phyloP scores from a whole-genome alignment of 2,329 filamentous ascomycete genomes.

The Clonostachys solani region DNA sequence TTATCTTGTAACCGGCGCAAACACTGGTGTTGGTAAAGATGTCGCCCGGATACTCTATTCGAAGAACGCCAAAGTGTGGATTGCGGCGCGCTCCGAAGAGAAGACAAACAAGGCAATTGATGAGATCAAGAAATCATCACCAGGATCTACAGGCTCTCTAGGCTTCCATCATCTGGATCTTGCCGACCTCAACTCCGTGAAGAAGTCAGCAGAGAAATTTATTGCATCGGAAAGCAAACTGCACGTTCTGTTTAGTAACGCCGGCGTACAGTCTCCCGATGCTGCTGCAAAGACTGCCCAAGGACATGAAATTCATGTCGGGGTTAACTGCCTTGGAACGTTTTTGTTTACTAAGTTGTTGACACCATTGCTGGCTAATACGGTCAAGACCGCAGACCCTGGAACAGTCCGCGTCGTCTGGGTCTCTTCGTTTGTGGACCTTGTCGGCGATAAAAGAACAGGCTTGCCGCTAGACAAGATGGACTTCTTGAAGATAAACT shows the following conservation, averaged over 20 bases:
- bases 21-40: slow-evolving; percentile 39
- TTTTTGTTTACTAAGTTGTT: slow-evolving; percentile 31
- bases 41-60: slow-evolving; percentile 46
- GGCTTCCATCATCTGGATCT: slow-evolving; percentile 36
- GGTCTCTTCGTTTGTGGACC: slow-evolving; percentile 11
- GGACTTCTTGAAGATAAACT: no score
- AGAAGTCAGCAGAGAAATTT: slow-evolving; percentile 15
- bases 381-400: slow-evolving; percentile 17
- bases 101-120: slow-evolving; percentile 35
- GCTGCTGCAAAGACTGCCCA: slow-evolving; percentile 27
- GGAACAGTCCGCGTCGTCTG: slow-evolving; percentile 19
- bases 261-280: slow-evolving; percentile 32
- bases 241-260: slow-evolving; percentile 33
- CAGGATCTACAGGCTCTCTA: slow-evolving; percentile 23
- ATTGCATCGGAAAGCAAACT: slow-evolving; percentile 15
- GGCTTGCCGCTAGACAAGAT: no score
- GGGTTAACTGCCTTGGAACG: slow-evolving; percentile 28
- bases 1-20: slow-evolving; percentile 40
- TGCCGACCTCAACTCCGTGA: slow-evolving; percentile 20
- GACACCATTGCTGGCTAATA: slow-evolving; percentile 20
- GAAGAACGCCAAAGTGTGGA: slow-evolving; percentile 45
- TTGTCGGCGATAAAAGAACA: no score
- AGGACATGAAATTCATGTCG: slow-evolving; percentile 32
- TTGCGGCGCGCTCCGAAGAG: slow-evolving; percentile 37
- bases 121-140: slow-evolving; percentile 25